phyloP scores from a whole-genome alignment of 2,329 filamentous ascomycete genomes.

The Albophoma yamanashiensis region DNA sequence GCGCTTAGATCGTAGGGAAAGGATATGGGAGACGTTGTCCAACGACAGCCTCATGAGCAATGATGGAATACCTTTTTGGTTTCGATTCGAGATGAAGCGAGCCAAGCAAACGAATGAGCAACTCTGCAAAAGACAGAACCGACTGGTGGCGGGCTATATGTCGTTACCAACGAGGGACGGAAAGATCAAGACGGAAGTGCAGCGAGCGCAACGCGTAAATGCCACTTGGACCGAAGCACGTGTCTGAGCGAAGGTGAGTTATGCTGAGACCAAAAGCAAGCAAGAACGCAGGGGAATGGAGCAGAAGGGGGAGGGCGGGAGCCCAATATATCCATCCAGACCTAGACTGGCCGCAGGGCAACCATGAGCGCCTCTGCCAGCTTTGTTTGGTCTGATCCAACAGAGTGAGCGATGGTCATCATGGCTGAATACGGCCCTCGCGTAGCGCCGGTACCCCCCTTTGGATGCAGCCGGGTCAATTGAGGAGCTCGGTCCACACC shows the following conservation, averaged over 20 bases:
- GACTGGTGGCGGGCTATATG: not conserved
- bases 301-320: conserved; percentile 3
- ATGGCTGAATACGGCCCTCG: not conserved
- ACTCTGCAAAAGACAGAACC: not conserved
- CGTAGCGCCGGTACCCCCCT: conserved; percentile 2
- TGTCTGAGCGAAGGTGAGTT: conserved; percentile 4
- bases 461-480: not conserved
- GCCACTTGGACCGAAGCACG: conserved; percentile 1
- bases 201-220: conserved; percentile 1
- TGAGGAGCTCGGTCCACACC: conserved; percentile 3
- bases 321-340: conserved; percentile 5
- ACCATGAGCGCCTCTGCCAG: not conserved
- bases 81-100: not conserved
- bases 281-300: not conserved
- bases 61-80: not conserved
- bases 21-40: too few relatives aligned
- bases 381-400: not conserved
- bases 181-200: conserved; percentile 17
- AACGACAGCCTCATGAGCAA: not conserved
- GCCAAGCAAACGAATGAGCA: not conserved
- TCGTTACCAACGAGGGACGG: conserved; percentile 14
- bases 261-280: not conserved
- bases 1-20: not conserved
- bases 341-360: not conserved
- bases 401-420: not conserved